phyloP scores from a whole-genome alignment of 371 early-diverging fungal genomes.

The Mortierella sp. region DNA sequence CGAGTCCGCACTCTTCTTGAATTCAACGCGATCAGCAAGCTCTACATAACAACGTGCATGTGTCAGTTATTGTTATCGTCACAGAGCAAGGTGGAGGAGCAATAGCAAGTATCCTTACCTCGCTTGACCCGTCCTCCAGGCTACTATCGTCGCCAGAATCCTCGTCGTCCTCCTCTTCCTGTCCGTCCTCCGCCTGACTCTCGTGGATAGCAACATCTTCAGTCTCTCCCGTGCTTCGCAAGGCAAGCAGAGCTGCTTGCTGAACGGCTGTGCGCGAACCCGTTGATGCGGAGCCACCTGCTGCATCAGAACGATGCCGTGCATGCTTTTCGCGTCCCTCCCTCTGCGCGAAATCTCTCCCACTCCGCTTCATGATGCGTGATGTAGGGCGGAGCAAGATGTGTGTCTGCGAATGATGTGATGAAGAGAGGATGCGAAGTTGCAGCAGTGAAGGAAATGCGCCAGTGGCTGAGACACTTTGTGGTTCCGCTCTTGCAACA shows the following conservation, averaged over 20 bases:
- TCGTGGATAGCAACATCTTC: slow-evolving; percentile 10
- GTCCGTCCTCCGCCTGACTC: neutral
- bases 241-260: slow-evolving; percentile 17
- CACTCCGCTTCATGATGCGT: slow-evolving; percentile 30
- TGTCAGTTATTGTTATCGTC: neutral
- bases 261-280: slow-evolving; percentile 24
- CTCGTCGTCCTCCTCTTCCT: slow-evolving; percentile 6
- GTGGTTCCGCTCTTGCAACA: too few relatives aligned
- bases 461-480: too few relatives aligned
- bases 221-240: slow-evolving; percentile 1
- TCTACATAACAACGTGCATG: neutral
- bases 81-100: neutral
- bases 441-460: too few relatives aligned
- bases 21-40: neutral
- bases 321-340: slow-evolving; percentile 20
- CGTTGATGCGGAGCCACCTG: neutral
- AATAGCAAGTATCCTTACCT: slow-evolving; percentile 10
- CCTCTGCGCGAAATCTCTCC: slow-evolving; percentile 13
- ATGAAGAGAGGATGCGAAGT: neutral
- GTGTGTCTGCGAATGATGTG: neutral
- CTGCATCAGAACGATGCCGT: too few relatives aligned
- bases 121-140: slow-evolving; percentile 11
- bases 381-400: neutral
- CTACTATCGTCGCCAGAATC: slow-evolving; percentile 9
- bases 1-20: slow-evolving; percentile 8